These are phyloP conservation scores for Aureobasidium sp. DNA, from an alignment of 2,329 filamentous ascomycete genomes.

Conservation along the genomic window DNA sequence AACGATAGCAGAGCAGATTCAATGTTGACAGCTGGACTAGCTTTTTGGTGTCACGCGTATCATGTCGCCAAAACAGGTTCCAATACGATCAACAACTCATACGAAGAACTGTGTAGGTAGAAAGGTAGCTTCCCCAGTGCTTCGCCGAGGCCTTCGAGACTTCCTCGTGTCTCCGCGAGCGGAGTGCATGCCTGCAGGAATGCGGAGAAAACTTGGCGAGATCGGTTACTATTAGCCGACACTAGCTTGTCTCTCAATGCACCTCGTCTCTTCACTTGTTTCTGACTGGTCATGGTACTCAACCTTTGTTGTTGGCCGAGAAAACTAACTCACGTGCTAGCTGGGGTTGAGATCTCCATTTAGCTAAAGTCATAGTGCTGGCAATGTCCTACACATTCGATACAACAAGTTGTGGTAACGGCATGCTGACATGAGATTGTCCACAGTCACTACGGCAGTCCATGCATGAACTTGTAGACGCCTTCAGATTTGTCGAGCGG, in stretches of 20 bases:
- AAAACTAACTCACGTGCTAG: neutral
- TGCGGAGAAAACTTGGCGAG: neutral
- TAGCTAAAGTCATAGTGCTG: neutral
- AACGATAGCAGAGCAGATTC: neutral
- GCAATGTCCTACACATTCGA: neutral
- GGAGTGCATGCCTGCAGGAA: neutral
- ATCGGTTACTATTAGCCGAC: neutral
- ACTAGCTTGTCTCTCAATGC: neutral
- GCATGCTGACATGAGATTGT: neutral
- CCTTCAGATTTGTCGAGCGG: neutral
- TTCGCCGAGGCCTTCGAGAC: slow-evolving; percentile 1
- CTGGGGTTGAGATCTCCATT: neutral
- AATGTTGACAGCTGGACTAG: neutral
- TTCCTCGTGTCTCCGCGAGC: neutral
- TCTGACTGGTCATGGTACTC: neutral
- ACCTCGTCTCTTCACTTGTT: neutral
- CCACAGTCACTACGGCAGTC: neutral
- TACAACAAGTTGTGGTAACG: neutral
- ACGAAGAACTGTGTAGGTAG: neutral
- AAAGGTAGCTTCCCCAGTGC: slow-evolving; percentile 7
- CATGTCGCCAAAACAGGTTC: neutral
- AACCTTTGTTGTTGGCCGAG: too few species aligned
- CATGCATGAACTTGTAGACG: neutral
- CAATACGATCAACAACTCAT: neutral
- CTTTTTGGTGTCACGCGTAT: neutral